Evolutionary conservation across 2,329 filamentous ascomycete species (phyloP).

Genomic region (Biscogniauxia marginata): DNA sequence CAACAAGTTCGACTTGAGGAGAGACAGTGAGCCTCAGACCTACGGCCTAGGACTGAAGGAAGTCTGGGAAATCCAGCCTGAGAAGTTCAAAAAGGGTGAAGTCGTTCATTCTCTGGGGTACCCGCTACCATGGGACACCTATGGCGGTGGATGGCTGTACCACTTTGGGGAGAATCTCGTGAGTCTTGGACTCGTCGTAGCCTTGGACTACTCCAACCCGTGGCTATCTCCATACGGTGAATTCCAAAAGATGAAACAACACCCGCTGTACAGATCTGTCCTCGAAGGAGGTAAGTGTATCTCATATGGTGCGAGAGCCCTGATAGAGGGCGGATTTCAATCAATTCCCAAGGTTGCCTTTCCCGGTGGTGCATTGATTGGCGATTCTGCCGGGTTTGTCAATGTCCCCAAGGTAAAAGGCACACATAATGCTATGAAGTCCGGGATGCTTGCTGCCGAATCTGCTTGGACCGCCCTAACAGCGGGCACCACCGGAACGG

Average conservation of each 20-base stretch:
- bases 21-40: constrained; percentile 89
- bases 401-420: constrained; percentile 99
- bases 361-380: constrained; percentile 91
- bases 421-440: constrained; percentile 96
- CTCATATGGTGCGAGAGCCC: constrained; percentile 87
- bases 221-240: constrained; percentile 95
- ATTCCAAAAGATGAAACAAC: constrained; percentile 98
- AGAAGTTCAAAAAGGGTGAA: constrained; percentile 85
- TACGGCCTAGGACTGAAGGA: constrained; percentile 95
- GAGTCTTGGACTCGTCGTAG: constrained; percentile 85
- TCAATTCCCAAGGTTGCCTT: constrained; percentile 97
- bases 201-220: constrained; percentile 93
- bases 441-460: constrained; percentile 93
- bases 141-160: constrained; percentile 99
- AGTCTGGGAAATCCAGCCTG: constrained; percentile 93
- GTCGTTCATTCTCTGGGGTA: constrained; percentile 92
- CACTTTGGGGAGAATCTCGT: constrained; percentile 98
- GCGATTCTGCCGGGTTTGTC: constrained; percentile 93
- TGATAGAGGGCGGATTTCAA: constrained; percentile 95
- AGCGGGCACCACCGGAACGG: constrained; percentile 58
- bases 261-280: constrained; percentile 82
- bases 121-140: constrained; percentile 82
- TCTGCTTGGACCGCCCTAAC: constrained; percentile 77
- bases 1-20: constrained; percentile 87
- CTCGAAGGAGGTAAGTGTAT: constrained; percentile 98